Conservation (phyloP, 192 early-diverging fungal genomes). For the Backusella sp. region DNA sequence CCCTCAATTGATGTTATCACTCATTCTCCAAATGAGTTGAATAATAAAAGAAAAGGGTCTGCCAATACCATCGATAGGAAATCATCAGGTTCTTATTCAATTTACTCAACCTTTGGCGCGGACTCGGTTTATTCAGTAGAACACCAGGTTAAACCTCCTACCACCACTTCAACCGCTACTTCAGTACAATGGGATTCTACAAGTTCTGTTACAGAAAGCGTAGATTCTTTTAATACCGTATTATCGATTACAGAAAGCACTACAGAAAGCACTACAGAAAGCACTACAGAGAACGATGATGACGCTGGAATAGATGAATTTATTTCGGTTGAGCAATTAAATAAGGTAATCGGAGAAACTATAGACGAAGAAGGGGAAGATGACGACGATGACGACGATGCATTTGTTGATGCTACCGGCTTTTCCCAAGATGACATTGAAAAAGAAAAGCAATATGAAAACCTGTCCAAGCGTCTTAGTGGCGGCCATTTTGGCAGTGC, state of each 20-base stretch:
- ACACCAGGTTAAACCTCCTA: background rate
- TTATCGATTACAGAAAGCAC: background rate
- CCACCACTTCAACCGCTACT: background rate
- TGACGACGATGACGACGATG: conserved; percentile 23
- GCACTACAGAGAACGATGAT: conserved; percentile 2
- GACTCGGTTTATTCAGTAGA: conserved; percentile 13
- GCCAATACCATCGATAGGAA: background rate
- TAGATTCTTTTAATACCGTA: conserved; percentile 23
- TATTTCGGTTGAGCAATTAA: background rate
- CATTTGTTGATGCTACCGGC: conserved; percentile 26
- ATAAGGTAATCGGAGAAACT: background rate
- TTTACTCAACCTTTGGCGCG: conserved; percentile 19
- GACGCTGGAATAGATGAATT: background rate
- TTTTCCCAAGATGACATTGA: conserved; percentile 29
- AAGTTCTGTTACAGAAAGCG: background rate
- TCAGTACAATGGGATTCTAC: background rate
- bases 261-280: conserved; percentile 6
- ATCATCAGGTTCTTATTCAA: conserved; percentile 16
- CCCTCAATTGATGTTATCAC: background rate
- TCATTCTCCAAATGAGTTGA: background rate
- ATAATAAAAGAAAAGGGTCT: background rate
- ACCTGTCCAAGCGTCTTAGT: conserved; percentile 30
- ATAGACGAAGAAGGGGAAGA: conserved; percentile 8
- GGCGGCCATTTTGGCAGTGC: conserved; percentile 36
- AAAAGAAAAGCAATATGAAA: conserved; percentile 15